Percentiles rank a stretch among this genome's conserved stretches.
Evolutionary conservation across 2,329 filamentous ascomycete species (phyloP).

Genomic region (Pseudopyrenochaeta lycopersici): DNA sequence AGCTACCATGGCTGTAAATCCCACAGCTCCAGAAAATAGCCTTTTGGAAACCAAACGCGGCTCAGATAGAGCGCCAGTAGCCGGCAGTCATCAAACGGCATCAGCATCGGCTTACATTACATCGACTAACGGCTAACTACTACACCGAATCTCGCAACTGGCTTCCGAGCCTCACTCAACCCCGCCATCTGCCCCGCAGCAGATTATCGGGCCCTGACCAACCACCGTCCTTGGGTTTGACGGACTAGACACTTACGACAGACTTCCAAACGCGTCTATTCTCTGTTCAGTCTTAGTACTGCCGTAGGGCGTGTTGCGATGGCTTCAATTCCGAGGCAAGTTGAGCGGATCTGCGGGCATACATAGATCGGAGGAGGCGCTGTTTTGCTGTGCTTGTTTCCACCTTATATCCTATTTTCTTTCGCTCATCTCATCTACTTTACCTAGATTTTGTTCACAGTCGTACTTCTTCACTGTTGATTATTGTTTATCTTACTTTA

Average conservation of each 20-base stretch:
- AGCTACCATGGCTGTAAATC: neutral
- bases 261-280: neutral
- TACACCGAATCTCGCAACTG: neutral
- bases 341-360: neutral
- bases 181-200: conserved; percentile 10
- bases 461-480: neutral
- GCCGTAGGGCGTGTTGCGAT: conserved; percentile 1
- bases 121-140: neutral
- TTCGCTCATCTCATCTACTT: neutral
- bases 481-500: neutral
- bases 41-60: too few species aligned
- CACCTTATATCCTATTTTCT: neutral
- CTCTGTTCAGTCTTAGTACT: neutral
- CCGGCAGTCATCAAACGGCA: neutral
- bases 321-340: conserved; percentile 6
- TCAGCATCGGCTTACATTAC: neutral
- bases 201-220: neutral
- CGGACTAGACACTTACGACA: neutral
- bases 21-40: neutral
- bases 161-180: conserved; percentile 7
- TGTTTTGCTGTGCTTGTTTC: neutral
- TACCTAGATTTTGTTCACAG: neutral
- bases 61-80: neutral
- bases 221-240: conserved; percentile 8
- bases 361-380: neutral